Evolutionary conservation across 192 early-diverging fungal species (phyloP).

Genomic region (Backusella morwellensis): DNA sequence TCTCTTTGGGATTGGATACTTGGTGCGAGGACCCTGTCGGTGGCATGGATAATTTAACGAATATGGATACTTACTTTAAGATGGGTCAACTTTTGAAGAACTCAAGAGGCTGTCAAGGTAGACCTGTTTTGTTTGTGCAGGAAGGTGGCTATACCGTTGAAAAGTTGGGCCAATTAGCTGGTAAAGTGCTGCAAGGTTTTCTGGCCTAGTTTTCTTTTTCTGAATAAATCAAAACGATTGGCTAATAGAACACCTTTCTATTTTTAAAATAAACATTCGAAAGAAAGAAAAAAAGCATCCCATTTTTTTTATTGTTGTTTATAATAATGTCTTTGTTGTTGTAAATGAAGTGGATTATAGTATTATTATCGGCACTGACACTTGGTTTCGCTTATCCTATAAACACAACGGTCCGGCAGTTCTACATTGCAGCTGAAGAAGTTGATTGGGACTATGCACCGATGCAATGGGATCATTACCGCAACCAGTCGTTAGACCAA

Average conservation of each 20-base stretch:
- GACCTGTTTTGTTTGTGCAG: slow-evolving; percentile 52
- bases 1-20: slow-evolving; percentile 69
- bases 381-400: neutral
- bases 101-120: slow-evolving; percentile 14
- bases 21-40: slow-evolving; percentile 53
- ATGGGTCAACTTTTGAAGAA: slow-evolving; percentile 40
- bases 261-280: neutral
- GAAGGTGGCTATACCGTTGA: slow-evolving; percentile 56
- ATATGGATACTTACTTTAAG: slow-evolving; percentile 30
- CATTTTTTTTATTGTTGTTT: neutral
- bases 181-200: slow-evolving; percentile 45
- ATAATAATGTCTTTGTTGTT: neutral
- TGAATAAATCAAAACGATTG: neutral
- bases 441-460: slow-evolving; percentile 46
- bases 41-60: slow-evolving; percentile 38
- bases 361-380: neutral
- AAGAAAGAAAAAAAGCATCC: neutral
- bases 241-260: neutral
- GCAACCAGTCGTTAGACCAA: slow-evolving; percentile 27
- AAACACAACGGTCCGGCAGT: slow-evolving; percentile 25
- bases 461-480: slow-evolving; percentile 32
- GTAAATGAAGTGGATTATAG: slow-evolving; percentile 2
- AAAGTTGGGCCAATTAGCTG: slow-evolving; percentile 44
- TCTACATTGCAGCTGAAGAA: slow-evolving; percentile 45
- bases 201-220: neutral